A percentile compares a stretch with the other conserved stretches of the same genome.
Evolutionary conservation across 1,139 yeast genomes (phyloP).

Genomic region (Candida glucosophila): DNA sequence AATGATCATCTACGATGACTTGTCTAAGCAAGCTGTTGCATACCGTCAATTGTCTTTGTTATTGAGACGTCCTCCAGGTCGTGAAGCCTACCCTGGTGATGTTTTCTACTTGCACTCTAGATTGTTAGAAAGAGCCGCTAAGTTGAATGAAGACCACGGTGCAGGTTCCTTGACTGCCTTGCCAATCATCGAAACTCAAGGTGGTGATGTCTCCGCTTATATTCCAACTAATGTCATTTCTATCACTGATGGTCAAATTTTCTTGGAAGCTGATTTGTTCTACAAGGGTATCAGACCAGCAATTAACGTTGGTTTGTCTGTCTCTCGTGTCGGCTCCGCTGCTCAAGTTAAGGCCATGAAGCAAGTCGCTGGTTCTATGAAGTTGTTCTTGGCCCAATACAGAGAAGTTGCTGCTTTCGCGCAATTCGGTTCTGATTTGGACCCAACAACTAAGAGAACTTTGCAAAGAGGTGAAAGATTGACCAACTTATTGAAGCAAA

Average conservation of each 20-base stretch:
- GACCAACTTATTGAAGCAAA: slow-evolving; percentile 97
- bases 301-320: slow-evolving; percentile 98
- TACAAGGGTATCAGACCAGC: slow-evolving; percentile 99
- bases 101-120: slow-evolving; percentile 95
- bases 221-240: slow-evolving; percentile 96
- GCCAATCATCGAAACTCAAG: slow-evolving; percentile 96
- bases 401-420: slow-evolving; percentile 99
- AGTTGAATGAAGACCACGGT: slow-evolving; percentile 85
- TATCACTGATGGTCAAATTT: slow-evolving; percentile 95
- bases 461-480: slow-evolving; percentile 99
- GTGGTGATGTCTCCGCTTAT: slow-evolving; percentile 98
- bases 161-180: slow-evolving; percentile 94
- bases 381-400: slow-evolving; percentile 99
- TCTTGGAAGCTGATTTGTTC: slow-evolving; percentile 99
- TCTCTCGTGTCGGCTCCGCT: slow-evolving; percentile 99
- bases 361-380: slow-evolving; percentile 99
- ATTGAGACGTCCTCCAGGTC: slow-evolving; percentile 96
- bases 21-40: slow-evolving; percentile 99
- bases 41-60: slow-evolving; percentile 98
- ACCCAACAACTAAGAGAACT: slow-evolving; percentile 99
- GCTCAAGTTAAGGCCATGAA: slow-evolving; percentile 99
- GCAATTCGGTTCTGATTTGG: slow-evolving; percentile 99
- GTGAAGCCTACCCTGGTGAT: slow-evolving; percentile 97
- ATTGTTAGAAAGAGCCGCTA: slow-evolving; percentile 95
- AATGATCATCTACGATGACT: slow-evolving; percentile 93